Evolutionary conservation across 129 eudicot species (phyloP).

Genomic region (Sambucus nigra): DNA sequence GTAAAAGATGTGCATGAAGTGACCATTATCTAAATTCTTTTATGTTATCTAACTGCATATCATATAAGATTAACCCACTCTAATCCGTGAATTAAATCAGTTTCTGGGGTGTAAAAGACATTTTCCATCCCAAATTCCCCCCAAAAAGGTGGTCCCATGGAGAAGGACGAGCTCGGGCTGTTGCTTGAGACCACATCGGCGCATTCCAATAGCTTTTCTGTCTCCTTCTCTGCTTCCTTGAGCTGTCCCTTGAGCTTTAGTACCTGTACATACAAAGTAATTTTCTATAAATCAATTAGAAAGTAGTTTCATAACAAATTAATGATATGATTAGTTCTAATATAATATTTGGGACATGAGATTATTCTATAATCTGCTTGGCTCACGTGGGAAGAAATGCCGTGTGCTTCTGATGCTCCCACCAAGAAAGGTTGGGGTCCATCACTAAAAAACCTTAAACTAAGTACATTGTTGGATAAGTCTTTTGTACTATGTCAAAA

Average conservation of each 20-base stretch:
- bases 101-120: constrained; percentile 35
- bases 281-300: not conserved
- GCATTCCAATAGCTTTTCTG: constrained; percentile 39
- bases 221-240: constrained; percentile 52
- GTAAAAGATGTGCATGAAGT: constrained; percentile 29
- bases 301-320: not conserved
- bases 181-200: constrained; percentile 51
- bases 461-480: constrained; percentile 8
- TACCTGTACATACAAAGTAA: constrained; percentile 25
- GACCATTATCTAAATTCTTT: constrained; percentile 33
- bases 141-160: constrained; percentile 56
- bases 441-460: constrained; percentile 24
- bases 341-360: not conserved
- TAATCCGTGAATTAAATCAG: constrained; percentile 37
- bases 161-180: constrained; percentile 72
- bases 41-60: too few relatives aligned
- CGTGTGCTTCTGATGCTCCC: constrained; percentile 31
- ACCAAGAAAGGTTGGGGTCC: constrained; percentile 10
- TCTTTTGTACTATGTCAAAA: too few relatives aligned
- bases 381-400: constrained; percentile 33
- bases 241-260: constrained; percentile 60
- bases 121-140: constrained; percentile 74
- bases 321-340: not conserved
- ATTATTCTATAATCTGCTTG: too few relatives aligned
- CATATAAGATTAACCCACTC: constrained; percentile 48